Percentiles rank a stretch among this genome's conserved stretches.
Evolutionary conservation across 768 basidiomycete genomes (phyloP).

Genomic region (Mycena vitilis): DNA sequence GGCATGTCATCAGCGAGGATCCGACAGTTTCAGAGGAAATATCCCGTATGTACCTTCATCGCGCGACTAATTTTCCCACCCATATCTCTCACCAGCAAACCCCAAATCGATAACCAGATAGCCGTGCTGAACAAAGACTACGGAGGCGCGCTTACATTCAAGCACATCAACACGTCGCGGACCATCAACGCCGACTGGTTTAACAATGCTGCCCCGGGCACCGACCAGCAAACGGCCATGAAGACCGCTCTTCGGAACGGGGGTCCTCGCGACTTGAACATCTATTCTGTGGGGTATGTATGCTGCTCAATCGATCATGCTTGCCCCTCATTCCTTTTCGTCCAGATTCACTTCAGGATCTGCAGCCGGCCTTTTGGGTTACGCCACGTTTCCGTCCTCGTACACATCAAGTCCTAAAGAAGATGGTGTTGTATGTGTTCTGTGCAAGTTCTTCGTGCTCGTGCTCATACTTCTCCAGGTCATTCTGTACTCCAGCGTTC

Average conservation of each 20-base stretch:
- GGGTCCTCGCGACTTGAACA: slow-evolving; percentile 54
- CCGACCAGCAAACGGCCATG: slow-evolving; percentile 57
- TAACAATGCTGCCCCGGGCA: slow-evolving; percentile 51
- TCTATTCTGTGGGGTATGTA: slow-evolving; percentile 63
- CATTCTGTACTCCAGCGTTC: slow-evolving; percentile 51
- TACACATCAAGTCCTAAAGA: slow-evolving; percentile 55
- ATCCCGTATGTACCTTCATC: slow-evolving; percentile 48
- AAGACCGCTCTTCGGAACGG: slow-evolving; percentile 59
- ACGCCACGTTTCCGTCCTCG: slow-evolving; percentile 62
- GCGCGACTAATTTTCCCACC: slow-evolving; percentile 12
- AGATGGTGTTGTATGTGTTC: slow-evolving; percentile 53
- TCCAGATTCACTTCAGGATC: slow-evolving; percentile 51
- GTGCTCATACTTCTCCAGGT: slow-evolving; percentile 35
- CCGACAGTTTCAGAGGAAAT: slow-evolving; percentile 49
- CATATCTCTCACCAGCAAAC: slow-evolving; percentile 43
- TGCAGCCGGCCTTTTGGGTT: slow-evolving; percentile 61
- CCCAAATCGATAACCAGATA: slow-evolving; percentile 58
- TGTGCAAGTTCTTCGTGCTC: not conserved
- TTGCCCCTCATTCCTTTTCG: not conserved
- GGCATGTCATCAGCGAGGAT: slow-evolving; percentile 50
- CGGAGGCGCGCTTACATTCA: slow-evolving; percentile 51
- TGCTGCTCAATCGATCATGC: not conserved
- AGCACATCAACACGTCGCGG: slow-evolving; percentile 54
- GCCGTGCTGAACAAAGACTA: slow-evolving; percentile 57
- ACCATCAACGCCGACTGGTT: slow-evolving; percentile 63